Evolutionary conservation across 805 yeast species (phyloP).

Genomic region (Metschnikowia aberdeeniae): DNA sequence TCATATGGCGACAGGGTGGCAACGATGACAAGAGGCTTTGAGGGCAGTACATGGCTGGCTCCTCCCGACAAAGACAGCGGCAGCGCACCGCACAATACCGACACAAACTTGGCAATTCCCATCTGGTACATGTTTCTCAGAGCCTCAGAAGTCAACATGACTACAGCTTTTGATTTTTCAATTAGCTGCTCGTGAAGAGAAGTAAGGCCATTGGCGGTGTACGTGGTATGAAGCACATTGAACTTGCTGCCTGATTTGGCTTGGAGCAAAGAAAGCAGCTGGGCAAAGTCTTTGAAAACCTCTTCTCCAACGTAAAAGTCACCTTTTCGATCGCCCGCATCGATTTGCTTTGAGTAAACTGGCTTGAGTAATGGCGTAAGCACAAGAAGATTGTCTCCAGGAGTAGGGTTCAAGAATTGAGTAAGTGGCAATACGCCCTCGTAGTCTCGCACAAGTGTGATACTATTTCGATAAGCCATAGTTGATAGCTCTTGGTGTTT

Average conservation of each 20-base stretch:
- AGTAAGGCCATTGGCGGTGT: slow-evolving; percentile 56
- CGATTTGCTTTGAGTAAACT: slow-evolving; percentile 21
- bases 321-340: slow-evolving; percentile 10
- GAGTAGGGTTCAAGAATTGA: slow-evolving; percentile 29
- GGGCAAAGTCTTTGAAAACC: slow-evolving; percentile 51
- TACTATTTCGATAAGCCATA: slow-evolving; percentile 46
- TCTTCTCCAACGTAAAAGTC: slow-evolving; percentile 45
- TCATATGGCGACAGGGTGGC: slow-evolving; percentile 64
- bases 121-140: slow-evolving; percentile 58
- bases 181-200: slow-evolving; percentile 51
- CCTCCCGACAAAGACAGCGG: slow-evolving; percentile 22
- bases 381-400: slow-evolving; percentile 28
- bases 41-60: slow-evolving; percentile 24
- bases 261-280: slow-evolving; percentile 36
- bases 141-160: slow-evolving; percentile 55
- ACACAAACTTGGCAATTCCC: slow-evolving; percentile 55
- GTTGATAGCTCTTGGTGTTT: slow-evolving; percentile 43
- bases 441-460: slow-evolving; percentile 53
- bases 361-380: slow-evolving; percentile 39
- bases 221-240: slow-evolving; percentile 53
- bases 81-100: slow-evolving; percentile 49
- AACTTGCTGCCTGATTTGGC: slow-evolving; percentile 25
- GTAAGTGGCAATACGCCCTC: slow-evolving; percentile 48
- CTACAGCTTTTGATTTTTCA: slow-evolving; percentile 48
- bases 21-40: slow-evolving; percentile 53